A percentile compares a stretch with the other conserved stretches of the same genome.
Conservation (phyloP, 179 eudicot genomes). For the Corrigiola litoralis region DNA sequence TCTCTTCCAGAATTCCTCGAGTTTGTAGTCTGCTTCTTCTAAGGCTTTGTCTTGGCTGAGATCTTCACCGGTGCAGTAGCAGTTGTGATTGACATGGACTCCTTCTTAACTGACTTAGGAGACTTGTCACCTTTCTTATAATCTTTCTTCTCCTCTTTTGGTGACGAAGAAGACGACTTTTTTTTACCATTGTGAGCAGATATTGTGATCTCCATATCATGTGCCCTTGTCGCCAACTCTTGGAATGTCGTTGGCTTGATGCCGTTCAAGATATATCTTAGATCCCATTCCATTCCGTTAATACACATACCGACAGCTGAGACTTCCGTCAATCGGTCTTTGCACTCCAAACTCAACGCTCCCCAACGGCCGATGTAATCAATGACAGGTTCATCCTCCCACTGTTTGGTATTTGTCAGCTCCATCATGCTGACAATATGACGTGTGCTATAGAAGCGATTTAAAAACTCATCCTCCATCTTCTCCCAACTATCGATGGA, state of each 20-base stretch:
- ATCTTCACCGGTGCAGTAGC: neutral
- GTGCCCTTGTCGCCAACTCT: neutral
- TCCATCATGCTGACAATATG: neutral
- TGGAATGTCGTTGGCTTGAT: neutral
- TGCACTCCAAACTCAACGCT: slow-evolving; percentile 1
- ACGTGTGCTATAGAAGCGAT: neutral
- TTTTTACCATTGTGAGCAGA: neutral
- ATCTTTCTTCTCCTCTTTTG: neutral
- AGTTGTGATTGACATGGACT: neutral
- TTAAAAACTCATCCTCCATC: neutral
- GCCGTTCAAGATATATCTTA: neutral
- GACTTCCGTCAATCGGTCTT: neutral
- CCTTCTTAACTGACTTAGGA: neutral
- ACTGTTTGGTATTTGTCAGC: neutral
- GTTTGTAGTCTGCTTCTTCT: neutral
- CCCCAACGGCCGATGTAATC: neutral
- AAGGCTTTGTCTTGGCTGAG: neutral
- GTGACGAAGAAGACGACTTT: neutral
- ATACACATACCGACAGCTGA: neutral
- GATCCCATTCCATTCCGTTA: neutral
- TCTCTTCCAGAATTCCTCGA: neutral
- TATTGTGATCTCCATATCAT: slow-evolving; percentile 8
- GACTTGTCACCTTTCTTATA: neutral
- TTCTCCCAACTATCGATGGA: slow-evolving; percentile 2
- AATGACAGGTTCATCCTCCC: neutral